A percentile compares a stretch with the other conserved stretches of the same genome.
Evolutionary conservation across 352 stramenopile species (phyloP).

Genomic region (Thalassiosira tumida): DNA sequence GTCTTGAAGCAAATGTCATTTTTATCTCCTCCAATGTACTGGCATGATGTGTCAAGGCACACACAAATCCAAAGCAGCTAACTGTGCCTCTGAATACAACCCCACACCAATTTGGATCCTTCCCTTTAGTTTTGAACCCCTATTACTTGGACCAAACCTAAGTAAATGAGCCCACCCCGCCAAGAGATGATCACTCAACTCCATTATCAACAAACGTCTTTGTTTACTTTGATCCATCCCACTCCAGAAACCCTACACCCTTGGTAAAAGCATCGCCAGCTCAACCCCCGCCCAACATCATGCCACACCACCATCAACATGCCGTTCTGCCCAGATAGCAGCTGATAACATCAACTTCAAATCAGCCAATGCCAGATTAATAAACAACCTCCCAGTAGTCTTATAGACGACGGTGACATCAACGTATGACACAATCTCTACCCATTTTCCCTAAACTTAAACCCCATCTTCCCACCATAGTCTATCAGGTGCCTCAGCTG

Average conservation of each 20-base stretch:
- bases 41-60: not conserved
- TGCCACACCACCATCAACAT: not conserved
- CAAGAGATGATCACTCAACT: conserved; percentile 19
- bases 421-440: not conserved
- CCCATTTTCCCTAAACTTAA: too few relatives aligned
- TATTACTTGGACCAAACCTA: conserved; percentile 9
- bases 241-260: conserved; percentile 18
- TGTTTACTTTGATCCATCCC: not conserved
- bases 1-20: not conserved
- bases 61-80: not conserved
- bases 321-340: conserved; percentile 54
- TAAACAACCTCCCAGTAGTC: conserved; percentile 27
- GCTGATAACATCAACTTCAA: conserved; percentile 61
- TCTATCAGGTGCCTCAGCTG: not conserved
- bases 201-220: conserved; percentile 27
- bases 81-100: not conserved
- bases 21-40: not conserved
- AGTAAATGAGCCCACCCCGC: not conserved
- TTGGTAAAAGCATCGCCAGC: conserved; percentile 23
- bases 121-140: conserved; percentile 15
- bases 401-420: not conserved
- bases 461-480: too few relatives aligned
- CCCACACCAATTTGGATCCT: conserved; percentile 13
- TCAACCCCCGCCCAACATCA: not conserved
- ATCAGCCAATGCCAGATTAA: conserved; percentile 48